Evolutionary conservation across 2,329 filamentous ascomycete genomes (phyloP), one percentile per base, ranked within the genome.

Genomic region (Dactylellina parvicollis): DNA sequence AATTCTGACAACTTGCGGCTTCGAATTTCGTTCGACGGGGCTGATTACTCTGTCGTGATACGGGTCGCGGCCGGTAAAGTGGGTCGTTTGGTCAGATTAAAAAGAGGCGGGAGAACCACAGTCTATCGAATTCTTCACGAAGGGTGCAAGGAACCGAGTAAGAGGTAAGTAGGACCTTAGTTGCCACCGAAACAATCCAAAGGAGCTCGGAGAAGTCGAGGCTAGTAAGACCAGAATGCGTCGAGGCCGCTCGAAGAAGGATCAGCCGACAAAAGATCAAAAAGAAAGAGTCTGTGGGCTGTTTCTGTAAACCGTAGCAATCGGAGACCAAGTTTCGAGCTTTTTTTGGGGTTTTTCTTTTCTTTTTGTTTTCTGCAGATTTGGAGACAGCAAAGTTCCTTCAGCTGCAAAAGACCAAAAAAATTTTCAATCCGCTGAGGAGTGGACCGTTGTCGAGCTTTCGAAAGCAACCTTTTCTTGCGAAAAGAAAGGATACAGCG

Each of bases 321-420:
- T 54, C 52, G 59, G 42, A 26, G 32, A 30, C 59, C 26, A 54
- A 54, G n/a, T 50, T 14, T 38, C 9, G 32, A 60, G 49, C 47
- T 49, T 26, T 16, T 47, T 22, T n/a, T 44, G n/a, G n/a, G 5
- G 2, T 50, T 50, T 50, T 47, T 47, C n/a, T 47, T 26, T 22
- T 18, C 4, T 56, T 57, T 36, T 30, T 22, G 4, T 9, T 56
- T 57, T 40, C 14, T 67, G 52, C 62, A 57, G 62, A 32, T 67
- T 56, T 65, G 60, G 62, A 67, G 62, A 67, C 62, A 67, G 62
- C 44, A 46, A 67, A 67, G 62, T 67, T 67, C 62, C 62, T 67
- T 57, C 42, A 52, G 54, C 62, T 66, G 52, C 52, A 47, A 32
- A 32, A 34, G 16, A 44, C 26, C 24, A 26, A 50, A 61, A 50